A percentile compares a stretch with the other conserved stretches of the same genome.
phyloP scores from a whole-genome alignment of 352 stramenopile genomes.

The Phytophthora litchii region DNA sequence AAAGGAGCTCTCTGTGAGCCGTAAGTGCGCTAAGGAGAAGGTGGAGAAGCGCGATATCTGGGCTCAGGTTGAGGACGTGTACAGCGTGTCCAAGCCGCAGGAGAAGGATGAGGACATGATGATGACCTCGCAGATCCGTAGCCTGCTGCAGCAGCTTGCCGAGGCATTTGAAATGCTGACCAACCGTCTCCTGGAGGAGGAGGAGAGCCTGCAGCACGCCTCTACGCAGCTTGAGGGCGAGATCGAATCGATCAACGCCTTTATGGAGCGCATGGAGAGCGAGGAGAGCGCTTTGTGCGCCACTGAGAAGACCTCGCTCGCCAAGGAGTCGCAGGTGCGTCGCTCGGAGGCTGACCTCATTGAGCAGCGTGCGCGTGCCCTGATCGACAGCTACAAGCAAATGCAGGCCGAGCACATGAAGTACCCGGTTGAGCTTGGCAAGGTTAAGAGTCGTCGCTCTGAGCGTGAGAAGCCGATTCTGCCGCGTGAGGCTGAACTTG shows the following conservation, averaged over 20 bases:
- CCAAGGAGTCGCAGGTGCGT: constrained; percentile 84
- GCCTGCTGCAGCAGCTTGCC: constrained; percentile 82
- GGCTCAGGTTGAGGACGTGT: constrained; percentile 86
- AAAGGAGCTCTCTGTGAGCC: constrained; percentile 67
- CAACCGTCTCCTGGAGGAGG: constrained; percentile 85
- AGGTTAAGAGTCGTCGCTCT: constrained; percentile 79
- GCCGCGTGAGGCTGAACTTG: constrained; percentile 76
- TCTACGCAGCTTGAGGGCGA: constrained; percentile 83
- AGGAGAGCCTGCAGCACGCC: constrained; percentile 85
- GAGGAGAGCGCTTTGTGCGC: constrained; percentile 82
- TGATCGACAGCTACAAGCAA: constrained; percentile 90
- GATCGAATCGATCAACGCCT: constrained; percentile 88
- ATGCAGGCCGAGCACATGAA: constrained; percentile 88
- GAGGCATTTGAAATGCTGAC: constrained; percentile 90
- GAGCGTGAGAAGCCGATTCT: constrained; percentile 73
- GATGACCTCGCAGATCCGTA: constrained; percentile 91
- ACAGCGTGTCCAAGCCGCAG: constrained; percentile 79
- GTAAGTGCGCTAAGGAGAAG: constrained; percentile 74
- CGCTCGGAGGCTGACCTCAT: constrained; percentile 82
- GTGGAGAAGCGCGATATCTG: constrained; percentile 86
- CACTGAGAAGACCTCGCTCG: constrained; percentile 87
- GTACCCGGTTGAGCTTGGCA: constrained; percentile 82
- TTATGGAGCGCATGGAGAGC: constrained; percentile 91
- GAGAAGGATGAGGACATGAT: constrained; percentile 93
- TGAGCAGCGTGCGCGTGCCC: constrained; percentile 79